These are phyloP conservation scores for Tulasnella sp. DNA, from an alignment of 768 basidiomycete genomes.

Conservation along the genomic window DNA sequence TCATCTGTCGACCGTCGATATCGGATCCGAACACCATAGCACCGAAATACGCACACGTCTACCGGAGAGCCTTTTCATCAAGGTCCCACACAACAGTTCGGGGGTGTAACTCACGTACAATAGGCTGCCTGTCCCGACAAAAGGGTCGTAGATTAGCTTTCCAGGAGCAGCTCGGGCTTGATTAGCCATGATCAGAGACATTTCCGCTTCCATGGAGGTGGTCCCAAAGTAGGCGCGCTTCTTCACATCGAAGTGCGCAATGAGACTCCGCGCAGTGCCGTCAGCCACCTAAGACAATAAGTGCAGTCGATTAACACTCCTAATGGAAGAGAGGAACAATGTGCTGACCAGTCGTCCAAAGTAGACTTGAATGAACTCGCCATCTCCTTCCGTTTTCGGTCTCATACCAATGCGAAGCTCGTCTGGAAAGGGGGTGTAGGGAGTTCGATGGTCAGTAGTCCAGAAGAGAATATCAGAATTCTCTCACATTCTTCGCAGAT, in stretches of 20 bases:
- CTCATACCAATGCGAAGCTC: constrained; percentile 12
- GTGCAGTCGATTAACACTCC: not conserved
- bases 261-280: constrained; percentile 54
- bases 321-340: not conserved
- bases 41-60: constrained; percentile 84
- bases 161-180: constrained; percentile 87
- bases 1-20: constrained; percentile 94
- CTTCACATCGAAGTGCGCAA: constrained; percentile 72
- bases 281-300: constrained; percentile 37
- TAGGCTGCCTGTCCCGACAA: constrained; percentile 87
- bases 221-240: constrained; percentile 85
- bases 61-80: constrained; percentile 6
- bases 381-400: constrained; percentile 38
- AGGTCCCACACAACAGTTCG: too few species aligned
- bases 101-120: constrained; percentile 50
- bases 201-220: constrained; percentile 95
- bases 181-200: constrained; percentile 92
- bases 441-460: constrained; percentile 18
- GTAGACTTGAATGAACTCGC: constrained; percentile 56
- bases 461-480: not conserved
- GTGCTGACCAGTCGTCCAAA: constrained; percentile 74
- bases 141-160: constrained; percentile 89
- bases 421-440: constrained; percentile 13
- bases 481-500: constrained; percentile 73
- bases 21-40: constrained; percentile 82